Evolutionary conservation across 2,329 filamentous ascomycete genomes (phyloP), one percentile per base, ranked within the genome.

Genomic region (Nemania serpens): DNA sequence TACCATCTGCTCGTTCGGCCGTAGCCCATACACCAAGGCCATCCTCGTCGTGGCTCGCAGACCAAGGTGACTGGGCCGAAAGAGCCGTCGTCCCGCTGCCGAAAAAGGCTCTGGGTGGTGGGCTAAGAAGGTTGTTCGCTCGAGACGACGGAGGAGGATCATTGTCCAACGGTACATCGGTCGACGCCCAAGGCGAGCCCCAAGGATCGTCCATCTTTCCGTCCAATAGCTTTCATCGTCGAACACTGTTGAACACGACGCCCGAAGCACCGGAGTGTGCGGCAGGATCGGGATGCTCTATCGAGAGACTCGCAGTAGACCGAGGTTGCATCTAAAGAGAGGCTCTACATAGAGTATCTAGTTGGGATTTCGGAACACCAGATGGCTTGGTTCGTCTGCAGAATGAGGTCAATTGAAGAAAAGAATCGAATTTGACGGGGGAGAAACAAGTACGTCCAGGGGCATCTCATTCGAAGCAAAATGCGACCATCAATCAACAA

Each of bases 131-230:
- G 36, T 70, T 66, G 53, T 73, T 74, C 39, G 72, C 66, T 18
- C 73, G 71, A 42, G 72, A 74, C 15, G 72, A 66, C 13, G 65
- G 64, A 25, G 71, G 68, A 29, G 66, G 64, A 47, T 74, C 72
- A 63, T 73, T 71, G 17, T 71, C 73, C 59, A 71, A 66, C 41
- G 68, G 69, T 69, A 71, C 65, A 68, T 82, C 73, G 71, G 76
- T 71, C 60, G 77, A 77, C 61, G 81, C 79, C 84, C 84, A 86
- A 75, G 84, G 84, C 68, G 83, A 85, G 74, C 81, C 82, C 84
- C 84, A 87, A 69, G 84, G 84, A 83, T 87, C 83, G 73, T 87
- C 84, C 84, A 87, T 87, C 65, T 71, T 76, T 73, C 69, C 73
- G 75, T 69, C 60, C 61, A 54, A 60, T 64, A 59, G 65, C 69